Percentiles rank a stretch among this genome's conserved stretches.
phyloP scores from a whole-genome alignment of 2,329 filamentous ascomycete genomes.

The Phyllosticta citribraziliensis region DNA sequence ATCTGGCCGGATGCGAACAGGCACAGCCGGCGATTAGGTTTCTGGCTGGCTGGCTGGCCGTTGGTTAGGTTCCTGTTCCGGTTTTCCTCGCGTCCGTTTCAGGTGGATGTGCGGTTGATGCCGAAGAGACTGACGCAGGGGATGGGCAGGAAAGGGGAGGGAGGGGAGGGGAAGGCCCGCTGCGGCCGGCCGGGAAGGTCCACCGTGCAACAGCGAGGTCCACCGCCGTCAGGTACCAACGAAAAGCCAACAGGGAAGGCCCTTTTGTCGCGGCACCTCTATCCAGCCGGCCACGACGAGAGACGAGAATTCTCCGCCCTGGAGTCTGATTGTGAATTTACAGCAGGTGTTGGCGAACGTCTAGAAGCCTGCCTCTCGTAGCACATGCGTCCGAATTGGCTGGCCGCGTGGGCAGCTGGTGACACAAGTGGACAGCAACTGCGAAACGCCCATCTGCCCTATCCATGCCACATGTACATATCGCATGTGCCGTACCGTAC shows the following conservation, averaged over 20 bases:
- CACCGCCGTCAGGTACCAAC: too few species aligned
- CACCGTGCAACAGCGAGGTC: not conserved
- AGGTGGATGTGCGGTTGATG: not conserved
- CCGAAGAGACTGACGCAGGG: not conserved
- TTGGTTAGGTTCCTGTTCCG: not conserved
- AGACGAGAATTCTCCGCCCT: too few species aligned
- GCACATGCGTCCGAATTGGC: too few species aligned
- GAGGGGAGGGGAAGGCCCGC: not conserved
- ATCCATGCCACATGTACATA: not conserved
- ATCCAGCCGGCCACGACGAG: too few species aligned
- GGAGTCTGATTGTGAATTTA: too few species aligned
- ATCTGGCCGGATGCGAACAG: not conserved
- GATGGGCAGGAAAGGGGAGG: not conserved
- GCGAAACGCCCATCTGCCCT: not conserved
- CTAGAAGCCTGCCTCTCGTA: not conserved
- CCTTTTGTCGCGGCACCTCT: too few species aligned
- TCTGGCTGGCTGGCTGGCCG: not conserved
- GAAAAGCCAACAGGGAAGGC: too few species aligned
- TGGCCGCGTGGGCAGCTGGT: not conserved
- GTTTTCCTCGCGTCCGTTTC: not conserved
- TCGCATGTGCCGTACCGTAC: not conserved
- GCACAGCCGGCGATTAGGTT: not conserved
- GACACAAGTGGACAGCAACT: not conserved
- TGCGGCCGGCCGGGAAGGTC: not conserved
- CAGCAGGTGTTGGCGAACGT: not conserved